Conservation (phyloP, 345 rosid species). For the Rhizophora apiculata region DNA sequence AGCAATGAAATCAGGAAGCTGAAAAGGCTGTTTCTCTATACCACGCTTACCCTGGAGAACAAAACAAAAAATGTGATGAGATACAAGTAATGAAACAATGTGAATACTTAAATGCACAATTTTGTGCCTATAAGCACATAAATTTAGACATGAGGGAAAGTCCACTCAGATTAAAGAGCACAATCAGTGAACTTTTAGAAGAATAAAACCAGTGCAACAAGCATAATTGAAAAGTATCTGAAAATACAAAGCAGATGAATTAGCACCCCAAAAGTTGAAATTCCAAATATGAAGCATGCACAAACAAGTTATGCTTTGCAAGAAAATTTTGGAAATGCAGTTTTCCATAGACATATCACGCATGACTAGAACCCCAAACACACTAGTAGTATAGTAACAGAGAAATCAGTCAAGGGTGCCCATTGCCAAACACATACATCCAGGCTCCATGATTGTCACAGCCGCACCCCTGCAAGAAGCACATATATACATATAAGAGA, state of each 20-base stretch:
- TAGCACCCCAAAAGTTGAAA: constrained; percentile 31
- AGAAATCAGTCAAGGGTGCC: constrained; percentile 45
- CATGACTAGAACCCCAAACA: constrained; percentile 42
- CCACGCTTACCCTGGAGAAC: constrained; percentile 96
- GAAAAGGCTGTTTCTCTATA: constrained; percentile 97
- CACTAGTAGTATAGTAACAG: constrained; percentile 30
- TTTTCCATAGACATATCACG: constrained; percentile 21
- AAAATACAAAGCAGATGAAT: constrained; percentile 54
- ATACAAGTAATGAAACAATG: constrained; percentile 17
- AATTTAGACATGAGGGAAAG: constrained; percentile 11
- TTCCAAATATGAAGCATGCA: constrained; percentile 24
- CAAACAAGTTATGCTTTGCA: constrained; percentile 3
- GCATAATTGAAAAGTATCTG: constrained; percentile 52
- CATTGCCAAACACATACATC: constrained; percentile 89
- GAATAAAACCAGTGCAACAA: constrained; percentile 41
- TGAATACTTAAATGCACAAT: neutral
- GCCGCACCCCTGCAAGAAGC: constrained; percentile 98
- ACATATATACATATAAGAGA: constrained; percentile 98
- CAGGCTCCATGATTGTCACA: constrained; percentile 89
- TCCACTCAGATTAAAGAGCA: constrained; percentile 17
- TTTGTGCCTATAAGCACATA: neutral
- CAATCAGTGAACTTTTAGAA: constrained; percentile 19
- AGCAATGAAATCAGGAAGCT: constrained; percentile 99
- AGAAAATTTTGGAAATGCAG: neutral
- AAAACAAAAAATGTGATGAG: constrained; percentile 39